phyloP scores from a whole-genome alignment of 345 rosid genomes.

The Balakata baccata region DNA sequence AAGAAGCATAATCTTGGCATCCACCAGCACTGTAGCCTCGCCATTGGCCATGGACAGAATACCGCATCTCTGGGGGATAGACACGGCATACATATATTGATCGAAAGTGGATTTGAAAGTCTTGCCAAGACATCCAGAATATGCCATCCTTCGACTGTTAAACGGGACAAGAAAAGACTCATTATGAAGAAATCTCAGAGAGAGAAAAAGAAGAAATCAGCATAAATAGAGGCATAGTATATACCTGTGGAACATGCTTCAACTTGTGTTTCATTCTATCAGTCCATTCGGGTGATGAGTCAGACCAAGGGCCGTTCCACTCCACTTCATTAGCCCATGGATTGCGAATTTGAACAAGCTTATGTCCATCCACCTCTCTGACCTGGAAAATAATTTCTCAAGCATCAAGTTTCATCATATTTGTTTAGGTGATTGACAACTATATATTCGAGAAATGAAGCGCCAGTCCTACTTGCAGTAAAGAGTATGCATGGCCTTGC shows the following conservation, averaged over 20 bases:
- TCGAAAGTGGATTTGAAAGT: slow-evolving; percentile 97
- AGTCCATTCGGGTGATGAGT: slow-evolving; percentile 91
- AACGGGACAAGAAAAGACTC: slow-evolving; percentile 23
- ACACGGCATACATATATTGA: slow-evolving; percentile 98
- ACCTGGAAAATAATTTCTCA: slow-evolving; percentile 49
- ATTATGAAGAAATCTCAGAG: slow-evolving; percentile 3
- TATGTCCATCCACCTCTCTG: slow-evolving; percentile 97
- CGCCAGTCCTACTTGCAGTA: slow-evolving; percentile 66
- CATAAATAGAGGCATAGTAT: slow-evolving; percentile 6
- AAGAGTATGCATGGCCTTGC: slow-evolving; percentile 98
- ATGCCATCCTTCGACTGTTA: slow-evolving; percentile 96
- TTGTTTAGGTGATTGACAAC: neutral
- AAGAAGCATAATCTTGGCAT: slow-evolving; percentile 94
- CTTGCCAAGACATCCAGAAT: slow-evolving; percentile 99
- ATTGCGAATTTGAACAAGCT: slow-evolving; percentile 95
- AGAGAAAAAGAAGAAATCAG: neutral
- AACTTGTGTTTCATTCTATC: slow-evolving; percentile 97
- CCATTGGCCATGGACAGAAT: slow-evolving; percentile 97
- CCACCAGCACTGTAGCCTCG: slow-evolving; percentile 97
- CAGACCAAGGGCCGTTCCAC: slow-evolving; percentile 99
- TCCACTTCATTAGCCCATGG: slow-evolving; percentile 99
- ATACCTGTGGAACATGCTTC: slow-evolving; percentile 87
- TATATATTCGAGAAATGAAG: slow-evolving; percentile 2
- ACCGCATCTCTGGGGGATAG: slow-evolving; percentile 96
- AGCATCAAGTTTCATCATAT: neutral